Conservation (phyloP, 148 eudicot genomes). For the Drosera capensis region DNA sequence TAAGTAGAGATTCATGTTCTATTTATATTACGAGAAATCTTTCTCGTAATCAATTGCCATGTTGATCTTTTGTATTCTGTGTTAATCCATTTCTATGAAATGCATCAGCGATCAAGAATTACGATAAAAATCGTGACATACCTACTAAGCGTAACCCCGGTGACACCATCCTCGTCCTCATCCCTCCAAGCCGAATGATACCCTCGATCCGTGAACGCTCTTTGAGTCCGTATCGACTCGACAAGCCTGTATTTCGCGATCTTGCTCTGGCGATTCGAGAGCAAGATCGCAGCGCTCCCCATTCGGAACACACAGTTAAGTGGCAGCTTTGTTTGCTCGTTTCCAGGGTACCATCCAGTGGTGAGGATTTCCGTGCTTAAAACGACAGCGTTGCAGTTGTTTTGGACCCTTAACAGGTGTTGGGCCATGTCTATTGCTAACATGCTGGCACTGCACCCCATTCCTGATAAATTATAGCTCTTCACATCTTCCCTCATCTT, state of each 20-base stretch:
- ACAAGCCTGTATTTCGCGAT: conserved; percentile 32
- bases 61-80: too few relatives aligned
- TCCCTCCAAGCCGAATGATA: conserved; percentile 47
- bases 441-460: conserved; percentile 88
- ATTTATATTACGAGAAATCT: too few relatives aligned
- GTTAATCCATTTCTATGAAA: not conserved
- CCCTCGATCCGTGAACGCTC: conserved; percentile 35
- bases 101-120: not conserved
- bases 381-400: conserved; percentile 36
- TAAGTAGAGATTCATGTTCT: too few relatives aligned
- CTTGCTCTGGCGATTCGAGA: conserved; percentile 19
- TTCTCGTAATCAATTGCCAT: too few relatives aligned
- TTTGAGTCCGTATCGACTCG: conserved; percentile 29
- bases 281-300: conserved; percentile 51
- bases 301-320: conserved; percentile 60
- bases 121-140: not conserved
- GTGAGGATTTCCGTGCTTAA: conserved; percentile 66
- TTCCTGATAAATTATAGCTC: conserved; percentile 50
- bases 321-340: conserved; percentile 27
- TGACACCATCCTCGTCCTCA: conserved; percentile 48
- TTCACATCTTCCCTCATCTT: conserved; percentile 42
- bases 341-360: conserved; percentile 64
- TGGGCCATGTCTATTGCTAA: conserved; percentile 33
- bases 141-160: conserved; percentile 45
- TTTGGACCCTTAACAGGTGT: conserved; percentile 26